A percentile compares a stretch with the other conserved stretches of the same genome.
These are phyloP conservation scores for Penicillium coffeae DNA, from an alignment of 495 filamentous ascomycete species.

Conservation along the genomic window DNA sequence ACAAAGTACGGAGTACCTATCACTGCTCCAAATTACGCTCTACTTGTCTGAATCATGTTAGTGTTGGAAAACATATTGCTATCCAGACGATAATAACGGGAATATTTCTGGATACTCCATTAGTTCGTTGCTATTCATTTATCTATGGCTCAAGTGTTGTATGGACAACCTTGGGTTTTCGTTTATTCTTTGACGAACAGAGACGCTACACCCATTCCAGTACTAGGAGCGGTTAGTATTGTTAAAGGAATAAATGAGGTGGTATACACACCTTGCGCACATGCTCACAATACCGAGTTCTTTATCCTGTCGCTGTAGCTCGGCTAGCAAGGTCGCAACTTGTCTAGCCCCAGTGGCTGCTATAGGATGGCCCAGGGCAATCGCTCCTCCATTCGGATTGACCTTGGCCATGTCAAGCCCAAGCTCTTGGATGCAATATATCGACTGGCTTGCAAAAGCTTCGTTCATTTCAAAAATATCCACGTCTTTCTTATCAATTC, in stretches of 20 bases:
- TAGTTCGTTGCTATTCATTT: too few species aligned
- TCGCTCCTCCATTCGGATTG: constrained; percentile 90
- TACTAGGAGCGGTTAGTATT: neutral
- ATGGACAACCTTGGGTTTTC: too few species aligned
- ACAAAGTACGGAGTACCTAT: too few species aligned
- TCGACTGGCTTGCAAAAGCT: constrained; percentile 85
- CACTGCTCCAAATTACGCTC: too few species aligned
- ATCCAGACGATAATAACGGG: too few species aligned
- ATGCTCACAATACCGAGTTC: constrained; percentile 75
- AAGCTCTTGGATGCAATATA: constrained; percentile 74
- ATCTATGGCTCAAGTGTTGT: too few species aligned
- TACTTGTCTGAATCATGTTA: too few species aligned
- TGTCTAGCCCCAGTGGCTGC: constrained; percentile 85
- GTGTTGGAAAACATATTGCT: too few species aligned
- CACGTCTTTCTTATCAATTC: constrained; percentile 62
- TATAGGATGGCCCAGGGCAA: constrained; percentile 90
- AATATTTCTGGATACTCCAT: too few species aligned
- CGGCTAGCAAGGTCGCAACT: constrained; percentile 68
- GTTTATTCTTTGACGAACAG: neutral
- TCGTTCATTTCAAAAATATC: constrained; percentile 94
- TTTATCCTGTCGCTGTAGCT: constrained; percentile 58
- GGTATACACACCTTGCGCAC: constrained; percentile 43
- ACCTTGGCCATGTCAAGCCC: constrained; percentile 66
- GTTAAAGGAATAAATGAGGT: neutral
- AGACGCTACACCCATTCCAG: neutral